These are phyloP conservation scores for Pleomassaria siparia DNA, from an alignment of 2,329 filamentous ascomycete species.

Conservation along the genomic window DNA sequence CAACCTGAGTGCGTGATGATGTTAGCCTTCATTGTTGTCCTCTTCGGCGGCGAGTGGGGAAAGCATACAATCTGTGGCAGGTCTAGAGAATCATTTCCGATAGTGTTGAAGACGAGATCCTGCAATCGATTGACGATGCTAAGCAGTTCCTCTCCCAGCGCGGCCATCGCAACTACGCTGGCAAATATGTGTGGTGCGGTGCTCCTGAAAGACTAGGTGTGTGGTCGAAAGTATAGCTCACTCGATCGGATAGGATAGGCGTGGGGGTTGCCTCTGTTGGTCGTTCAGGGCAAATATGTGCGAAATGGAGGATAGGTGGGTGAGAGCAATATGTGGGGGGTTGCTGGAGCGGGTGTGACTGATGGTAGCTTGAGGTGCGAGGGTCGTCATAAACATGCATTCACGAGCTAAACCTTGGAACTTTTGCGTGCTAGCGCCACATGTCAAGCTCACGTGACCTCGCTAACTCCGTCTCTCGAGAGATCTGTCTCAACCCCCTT, in stretches of 20 bases:
- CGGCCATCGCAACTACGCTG: conserved; percentile 66
- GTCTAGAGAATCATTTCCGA: conserved; percentile 97
- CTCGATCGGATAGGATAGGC: not conserved
- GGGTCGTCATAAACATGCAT: conserved; percentile 1
- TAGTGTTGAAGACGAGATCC: conserved; percentile 98
- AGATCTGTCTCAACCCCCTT: conserved; percentile 21
- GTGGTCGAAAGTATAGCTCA: conserved; percentile 8
- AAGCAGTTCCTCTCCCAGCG: conserved; percentile 93
- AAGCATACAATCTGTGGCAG: conserved; percentile 96
- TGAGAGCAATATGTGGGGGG: conserved; percentile 3
- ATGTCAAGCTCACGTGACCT: conserved; percentile 7
- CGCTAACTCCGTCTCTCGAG: conserved; percentile 5
- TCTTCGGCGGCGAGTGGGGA: conserved; percentile 38
- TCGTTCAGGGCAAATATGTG: not conserved
- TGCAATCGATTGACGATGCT: conserved; percentile 97
- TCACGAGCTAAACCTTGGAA: conserved; percentile 14
- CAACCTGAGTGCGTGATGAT: conserved; percentile 64
- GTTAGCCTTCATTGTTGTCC: not conserved
- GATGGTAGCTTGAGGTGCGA: conserved; percentile 5
- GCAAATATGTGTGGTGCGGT: conserved; percentile 19
- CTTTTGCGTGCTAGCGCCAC: conserved; percentile 8
- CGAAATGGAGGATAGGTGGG: not conserved
- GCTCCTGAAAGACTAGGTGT: conserved; percentile 24
- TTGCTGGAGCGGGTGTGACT: conserved; percentile 7
- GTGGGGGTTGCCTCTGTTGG: not conserved